These are phyloP conservation scores for Globisporangium paddicum DNA, from an alignment of 352 stramenopile genomes.

Conservation along the genomic window DNA sequence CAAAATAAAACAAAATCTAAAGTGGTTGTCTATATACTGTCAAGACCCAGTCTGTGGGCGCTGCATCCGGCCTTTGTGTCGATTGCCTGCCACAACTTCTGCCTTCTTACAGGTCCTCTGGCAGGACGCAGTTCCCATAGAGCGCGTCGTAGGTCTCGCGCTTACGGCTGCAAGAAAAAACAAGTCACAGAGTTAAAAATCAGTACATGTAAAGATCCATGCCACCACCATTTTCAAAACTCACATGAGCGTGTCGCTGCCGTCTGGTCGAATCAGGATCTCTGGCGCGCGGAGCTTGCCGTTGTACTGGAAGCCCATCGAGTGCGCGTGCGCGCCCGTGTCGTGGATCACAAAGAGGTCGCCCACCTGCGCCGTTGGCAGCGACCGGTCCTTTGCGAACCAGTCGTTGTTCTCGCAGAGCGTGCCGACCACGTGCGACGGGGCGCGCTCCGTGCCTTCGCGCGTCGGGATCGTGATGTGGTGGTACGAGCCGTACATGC, in stretches of 20 bases:
- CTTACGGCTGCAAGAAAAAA: conserved; percentile 42
- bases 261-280: conserved; percentile 62
- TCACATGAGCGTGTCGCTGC: conserved; percentile 65
- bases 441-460: conserved; percentile 24
- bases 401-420: conserved; percentile 92
- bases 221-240: conserved; percentile 1
- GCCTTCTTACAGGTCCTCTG: conserved; percentile 31
- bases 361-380: conserved; percentile 68
- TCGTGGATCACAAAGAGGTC: conserved; percentile 91
- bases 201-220: not conserved
- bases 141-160: conserved; percentile 71
- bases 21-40: not conserved
- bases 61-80: not conserved
- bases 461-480: conserved; percentile 78
- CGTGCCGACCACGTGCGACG: conserved; percentile 78
- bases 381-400: conserved; percentile 81
- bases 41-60: not conserved
- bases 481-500: conserved; percentile 90
- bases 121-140: conserved; percentile 76
- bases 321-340: conserved; percentile 87
- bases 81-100: not conserved
- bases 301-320: conserved; percentile 93
- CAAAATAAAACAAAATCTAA: not conserved
- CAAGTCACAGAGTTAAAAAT: not conserved
- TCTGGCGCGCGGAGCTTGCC: conserved; percentile 88